These are phyloP conservation scores for Wickerhamiella alocasiicola DNA, from an alignment of 805 yeast genomes.

Conservation along the genomic window DNA sequence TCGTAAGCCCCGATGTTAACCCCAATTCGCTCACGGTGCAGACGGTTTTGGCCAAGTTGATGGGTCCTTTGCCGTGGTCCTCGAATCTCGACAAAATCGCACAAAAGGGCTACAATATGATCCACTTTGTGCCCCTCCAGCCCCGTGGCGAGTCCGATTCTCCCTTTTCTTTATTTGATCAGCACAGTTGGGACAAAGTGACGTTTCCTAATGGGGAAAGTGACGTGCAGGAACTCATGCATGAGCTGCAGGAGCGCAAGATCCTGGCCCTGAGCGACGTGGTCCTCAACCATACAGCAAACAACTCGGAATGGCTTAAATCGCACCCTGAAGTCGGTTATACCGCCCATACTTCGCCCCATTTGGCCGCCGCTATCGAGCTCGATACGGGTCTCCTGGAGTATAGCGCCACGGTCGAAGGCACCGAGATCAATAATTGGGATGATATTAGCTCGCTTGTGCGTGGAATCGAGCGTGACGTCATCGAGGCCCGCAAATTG, in stretches of 20 bases:
- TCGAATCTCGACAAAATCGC: slow-evolving; percentile 47
- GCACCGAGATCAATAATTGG: slow-evolving; percentile 37
- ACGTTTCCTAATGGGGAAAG: slow-evolving; percentile 42
- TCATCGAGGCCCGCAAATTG: slow-evolving; percentile 45
- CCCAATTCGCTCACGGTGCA: slow-evolving; percentile 72
- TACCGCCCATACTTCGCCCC: slow-evolving; percentile 78
- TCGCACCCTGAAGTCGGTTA: slow-evolving; percentile 89
- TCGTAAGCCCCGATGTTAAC: slow-evolving; percentile 68
- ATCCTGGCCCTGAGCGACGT: slow-evolving; percentile 79
- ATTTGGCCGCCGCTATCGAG: slow-evolving; percentile 70
- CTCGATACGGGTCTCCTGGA: slow-evolving; percentile 57
- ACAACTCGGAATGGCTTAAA: slow-evolving; percentile 73
- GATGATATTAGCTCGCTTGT: slow-evolving; percentile 49
- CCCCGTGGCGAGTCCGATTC: slow-evolving; percentile 81
- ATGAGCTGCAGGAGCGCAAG: slow-evolving; percentile 38
- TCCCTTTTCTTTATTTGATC: slow-evolving; percentile 87
- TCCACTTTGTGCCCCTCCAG: slow-evolving; percentile 92
- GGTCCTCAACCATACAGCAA: slow-evolving; percentile 90
- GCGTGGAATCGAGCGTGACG: slow-evolving; percentile 52
- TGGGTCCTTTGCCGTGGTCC: slow-evolving; percentile 67
- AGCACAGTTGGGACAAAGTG: slow-evolving; percentile 57
- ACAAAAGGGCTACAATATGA: slow-evolving; percentile 81
- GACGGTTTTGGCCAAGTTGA: slow-evolving; percentile 83
- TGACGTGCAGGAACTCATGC: slow-evolving; percentile 43
- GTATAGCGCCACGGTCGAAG: slow-evolving; percentile 51